Conservation (phyloP, 495 filamentous ascomycete species). For the Chaetomium tenue region DNA sequence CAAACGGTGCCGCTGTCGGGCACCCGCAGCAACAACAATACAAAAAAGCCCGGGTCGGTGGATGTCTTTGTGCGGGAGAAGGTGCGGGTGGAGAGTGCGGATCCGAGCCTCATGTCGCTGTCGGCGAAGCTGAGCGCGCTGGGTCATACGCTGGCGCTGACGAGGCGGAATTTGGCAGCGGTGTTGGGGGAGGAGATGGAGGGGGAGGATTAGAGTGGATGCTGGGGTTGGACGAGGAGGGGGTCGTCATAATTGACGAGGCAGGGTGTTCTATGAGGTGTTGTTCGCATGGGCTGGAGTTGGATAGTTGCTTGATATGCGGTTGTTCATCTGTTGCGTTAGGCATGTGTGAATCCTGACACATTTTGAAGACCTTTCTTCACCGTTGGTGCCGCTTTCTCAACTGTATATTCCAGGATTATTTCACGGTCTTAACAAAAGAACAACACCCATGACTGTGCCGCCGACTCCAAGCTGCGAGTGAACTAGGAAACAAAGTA, state of each 20-base stretch:
- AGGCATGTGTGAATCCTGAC: slow-evolving; percentile 11
- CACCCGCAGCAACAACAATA: slow-evolving; percentile 9
- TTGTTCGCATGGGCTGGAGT: slow-evolving; percentile 29
- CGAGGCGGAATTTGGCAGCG: slow-evolving; percentile 68
- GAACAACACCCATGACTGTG: slow-evolving; percentile 10
- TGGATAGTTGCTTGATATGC: slow-evolving; percentile 28
- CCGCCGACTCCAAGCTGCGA: slow-evolving; percentile 5
- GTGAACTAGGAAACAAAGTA: background rate
- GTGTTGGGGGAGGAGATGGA: slow-evolving; percentile 68
- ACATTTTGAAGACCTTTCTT: background rate
- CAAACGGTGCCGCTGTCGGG: slow-evolving; percentile 17
- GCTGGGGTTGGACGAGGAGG: too few relatives aligned
- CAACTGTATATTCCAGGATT: slow-evolving; percentile 2
- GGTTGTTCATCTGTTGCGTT: slow-evolving; percentile 32
- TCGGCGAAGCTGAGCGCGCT: slow-evolving; percentile 84
- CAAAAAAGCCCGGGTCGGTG: slow-evolving; percentile 23
- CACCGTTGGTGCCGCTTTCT: background rate
- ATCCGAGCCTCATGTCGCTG: slow-evolving; percentile 82
- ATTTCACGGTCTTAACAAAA: slow-evolving; percentile 1
- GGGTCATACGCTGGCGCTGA: slow-evolving; percentile 66
- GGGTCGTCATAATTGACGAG: background rate
- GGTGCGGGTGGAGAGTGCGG: slow-evolving; percentile 83
- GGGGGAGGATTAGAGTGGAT: slow-evolving; percentile 33
- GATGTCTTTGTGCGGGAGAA: slow-evolving; percentile 88
- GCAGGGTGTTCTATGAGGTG: background rate